phyloP scores from a whole-genome alignment of 495 filamentous ascomycete genomes.

The Lophium mytilinum region DNA sequence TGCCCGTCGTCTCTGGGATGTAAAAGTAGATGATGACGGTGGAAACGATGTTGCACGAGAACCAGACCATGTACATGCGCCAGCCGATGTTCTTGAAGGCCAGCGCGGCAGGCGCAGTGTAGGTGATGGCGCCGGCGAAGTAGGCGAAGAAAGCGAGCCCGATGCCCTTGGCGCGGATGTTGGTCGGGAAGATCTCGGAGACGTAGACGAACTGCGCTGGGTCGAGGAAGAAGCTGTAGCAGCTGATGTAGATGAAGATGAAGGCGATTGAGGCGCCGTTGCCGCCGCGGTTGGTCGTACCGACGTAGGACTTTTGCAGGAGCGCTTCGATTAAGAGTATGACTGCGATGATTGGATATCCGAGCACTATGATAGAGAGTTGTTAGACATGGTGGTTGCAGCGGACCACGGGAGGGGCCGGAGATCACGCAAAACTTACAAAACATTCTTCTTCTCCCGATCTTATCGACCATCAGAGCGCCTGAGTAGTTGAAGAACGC shows the following conservation, averaged over 20 bases:
- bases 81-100: constrained; percentile 12
- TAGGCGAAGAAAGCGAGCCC: constrained; percentile 13
- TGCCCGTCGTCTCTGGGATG: background rate
- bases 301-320: constrained; percentile 8
- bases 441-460: no score
- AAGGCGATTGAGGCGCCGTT: constrained; percentile 13
- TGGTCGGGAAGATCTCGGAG: constrained; percentile 10
- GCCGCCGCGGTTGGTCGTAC: constrained; percentile 10
- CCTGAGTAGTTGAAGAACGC: background rate
- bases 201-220: constrained; percentile 1
- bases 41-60: no score
- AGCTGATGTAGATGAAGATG: constrained; percentile 13
- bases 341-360: background rate
- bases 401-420: no score
- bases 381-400: no score
- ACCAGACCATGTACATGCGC: constrained; percentile 11
- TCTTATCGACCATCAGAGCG: constrained; percentile 4
- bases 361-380: background rate
- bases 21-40: background rate
- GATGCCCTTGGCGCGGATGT: constrained; percentile 10
- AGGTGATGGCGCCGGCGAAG: constrained; percentile 10
- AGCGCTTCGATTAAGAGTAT: background rate
- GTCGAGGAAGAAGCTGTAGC: background rate
- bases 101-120: constrained; percentile 9
- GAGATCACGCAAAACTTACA: no score